Evolutionary conservation across 108 stramenopile species (phyloP).

Genomic region (Parmales sp.): DNA sequence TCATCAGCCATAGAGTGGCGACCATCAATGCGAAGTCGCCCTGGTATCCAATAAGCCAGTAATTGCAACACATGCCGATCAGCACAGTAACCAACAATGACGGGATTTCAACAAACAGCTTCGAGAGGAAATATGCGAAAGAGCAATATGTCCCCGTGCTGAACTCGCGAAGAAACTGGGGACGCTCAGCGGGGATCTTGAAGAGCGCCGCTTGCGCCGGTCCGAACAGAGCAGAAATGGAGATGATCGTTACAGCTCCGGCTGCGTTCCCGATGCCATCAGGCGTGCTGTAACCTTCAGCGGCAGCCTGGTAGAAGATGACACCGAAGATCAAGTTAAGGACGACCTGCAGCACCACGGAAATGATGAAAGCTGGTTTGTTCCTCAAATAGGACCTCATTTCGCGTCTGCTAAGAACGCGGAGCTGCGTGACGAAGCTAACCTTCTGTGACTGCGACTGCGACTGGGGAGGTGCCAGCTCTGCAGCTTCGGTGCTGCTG

Average conservation of each 20-base stretch:
- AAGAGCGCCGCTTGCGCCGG: constrained; percentile 59
- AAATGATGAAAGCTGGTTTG: constrained; percentile 38
- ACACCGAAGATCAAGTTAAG: constrained; percentile 49
- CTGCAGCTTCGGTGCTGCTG: neutral
- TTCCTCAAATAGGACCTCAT: constrained; percentile 39
- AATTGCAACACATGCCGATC: constrained; percentile 32
- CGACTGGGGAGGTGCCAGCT: neutral
- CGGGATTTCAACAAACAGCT: constrained; percentile 46
- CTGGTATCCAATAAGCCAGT: constrained; percentile 48
- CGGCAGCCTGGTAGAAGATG: constrained; percentile 39
- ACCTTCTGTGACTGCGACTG: neutral
- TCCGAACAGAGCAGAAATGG: constrained; percentile 52
- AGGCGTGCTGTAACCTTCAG: neutral
- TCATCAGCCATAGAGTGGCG: constrained; percentile 36
- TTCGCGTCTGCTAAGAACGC: constrained; percentile 48
- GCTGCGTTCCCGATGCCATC: constrained; percentile 45
- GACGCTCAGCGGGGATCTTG: constrained; percentile 69
- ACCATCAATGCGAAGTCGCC: constrained; percentile 41
- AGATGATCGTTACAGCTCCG: constrained; percentile 51
- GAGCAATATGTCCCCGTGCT: constrained; percentile 70
- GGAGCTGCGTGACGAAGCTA: constrained; percentile 34
- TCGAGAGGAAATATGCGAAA: constrained; percentile 53
- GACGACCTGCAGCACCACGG: constrained; percentile 50
- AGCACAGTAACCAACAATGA: constrained; percentile 46
- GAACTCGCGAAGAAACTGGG: constrained; percentile 77